phyloP scores from a whole-genome alignment of 768 basidiomycete species.

The Collybiopsis confluens region DNA sequence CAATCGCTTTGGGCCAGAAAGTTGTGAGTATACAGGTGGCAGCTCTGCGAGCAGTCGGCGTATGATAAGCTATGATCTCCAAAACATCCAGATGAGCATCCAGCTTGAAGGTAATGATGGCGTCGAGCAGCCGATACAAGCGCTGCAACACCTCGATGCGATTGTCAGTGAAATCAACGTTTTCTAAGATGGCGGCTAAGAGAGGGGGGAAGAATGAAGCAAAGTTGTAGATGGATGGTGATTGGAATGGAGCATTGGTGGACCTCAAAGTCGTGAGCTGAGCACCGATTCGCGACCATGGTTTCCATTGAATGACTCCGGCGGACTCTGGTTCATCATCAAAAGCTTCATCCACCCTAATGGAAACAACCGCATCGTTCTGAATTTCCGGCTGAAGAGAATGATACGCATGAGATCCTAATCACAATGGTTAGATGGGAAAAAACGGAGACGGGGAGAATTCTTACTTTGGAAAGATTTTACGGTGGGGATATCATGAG shows the following conservation, averaged over 20 bases:
- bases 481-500: background rate
- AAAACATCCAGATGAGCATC: slow-evolving; percentile 72
- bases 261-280: slow-evolving; percentile 34
- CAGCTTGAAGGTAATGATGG: slow-evolving; percentile 53
- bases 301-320: slow-evolving; percentile 18
- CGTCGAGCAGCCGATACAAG: slow-evolving; percentile 49
- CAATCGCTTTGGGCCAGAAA: slow-evolving; percentile 66
- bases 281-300: slow-evolving; percentile 21
- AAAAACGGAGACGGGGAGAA: background rate
- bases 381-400: background rate
- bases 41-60: slow-evolving; percentile 44
- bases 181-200: slow-evolving; percentile 57
- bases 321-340: slow-evolving; percentile 16
- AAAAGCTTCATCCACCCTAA: slow-evolving; percentile 53
- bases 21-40: slow-evolving; percentile 55
- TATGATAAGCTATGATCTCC: slow-evolving; percentile 66
- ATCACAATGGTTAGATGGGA: background rate
- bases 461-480: background rate
- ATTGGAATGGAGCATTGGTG: slow-evolving; percentile 54
- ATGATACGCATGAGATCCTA: background rate
- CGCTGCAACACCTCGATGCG: slow-evolving; percentile 38
- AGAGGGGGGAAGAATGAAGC: slow-evolving; percentile 61
- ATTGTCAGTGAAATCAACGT: slow-evolving; percentile 37
- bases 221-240: slow-evolving; percentile 50
- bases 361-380: slow-evolving; percentile 41